A percentile compares a stretch with the other conserved stretches of the same genome.
These are phyloP conservation scores for Arctostaphylos glauca DNA, from an alignment of 148 eudicot genomes.

Conservation along the genomic window DNA sequence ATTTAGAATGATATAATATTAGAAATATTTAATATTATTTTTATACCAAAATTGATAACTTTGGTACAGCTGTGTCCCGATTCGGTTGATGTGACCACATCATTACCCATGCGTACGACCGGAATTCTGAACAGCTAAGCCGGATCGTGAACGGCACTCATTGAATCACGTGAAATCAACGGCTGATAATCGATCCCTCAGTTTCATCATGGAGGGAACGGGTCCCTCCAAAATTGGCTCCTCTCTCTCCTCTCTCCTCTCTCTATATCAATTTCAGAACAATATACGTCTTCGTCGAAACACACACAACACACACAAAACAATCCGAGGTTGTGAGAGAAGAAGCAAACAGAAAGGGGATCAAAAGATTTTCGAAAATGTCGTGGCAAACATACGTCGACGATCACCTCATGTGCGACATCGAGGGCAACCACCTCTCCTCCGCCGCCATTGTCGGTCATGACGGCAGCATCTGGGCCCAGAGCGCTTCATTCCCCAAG, in stretches of 20 bases:
- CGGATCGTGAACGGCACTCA: constrained; percentile 13
- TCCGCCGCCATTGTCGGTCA: constrained; percentile 41
- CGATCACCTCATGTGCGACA: constrained; percentile 47
- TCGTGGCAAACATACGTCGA: constrained; percentile 49
- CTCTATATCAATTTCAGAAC: neutral
- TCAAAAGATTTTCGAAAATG: constrained; percentile 15
- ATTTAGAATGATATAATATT: too few species aligned
- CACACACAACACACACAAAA: neutral
- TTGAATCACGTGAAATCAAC: constrained; percentile 21
- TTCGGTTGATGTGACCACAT: too few species aligned
- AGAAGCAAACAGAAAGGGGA: too few species aligned
- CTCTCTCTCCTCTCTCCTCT: neutral
- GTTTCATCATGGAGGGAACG: neutral
- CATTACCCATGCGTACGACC: neutral
- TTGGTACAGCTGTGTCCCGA: too few species aligned
- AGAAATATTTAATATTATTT: too few species aligned
- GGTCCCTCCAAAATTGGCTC: neutral
- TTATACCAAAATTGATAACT: too few species aligned
- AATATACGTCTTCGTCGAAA: neutral
- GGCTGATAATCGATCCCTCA: neutral
- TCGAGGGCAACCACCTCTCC: constrained; percentile 38
- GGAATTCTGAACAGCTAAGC: neutral
- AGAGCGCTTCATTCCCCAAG: constrained; percentile 38
- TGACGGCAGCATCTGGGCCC: constrained; percentile 47
- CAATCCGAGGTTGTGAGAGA: neutral